phyloP scores from a whole-genome alignment of 495 filamentous ascomycete species.

The Talaromyces nanjingensis region DNA sequence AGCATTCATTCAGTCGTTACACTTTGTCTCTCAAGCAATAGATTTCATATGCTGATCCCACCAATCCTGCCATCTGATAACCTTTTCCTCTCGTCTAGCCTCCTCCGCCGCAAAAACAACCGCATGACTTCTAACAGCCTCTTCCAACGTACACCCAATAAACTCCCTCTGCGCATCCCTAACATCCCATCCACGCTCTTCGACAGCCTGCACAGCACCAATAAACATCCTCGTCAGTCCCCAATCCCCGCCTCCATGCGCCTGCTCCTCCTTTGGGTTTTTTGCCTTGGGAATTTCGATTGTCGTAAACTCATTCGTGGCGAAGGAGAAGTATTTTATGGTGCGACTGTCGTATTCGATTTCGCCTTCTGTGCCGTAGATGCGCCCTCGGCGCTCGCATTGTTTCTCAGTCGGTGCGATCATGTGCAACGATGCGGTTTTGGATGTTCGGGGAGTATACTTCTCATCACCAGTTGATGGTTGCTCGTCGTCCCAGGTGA shows the following conservation, averaged over 20 bases:
- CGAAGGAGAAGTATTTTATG: conserved; percentile 39
- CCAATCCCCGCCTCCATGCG: conserved; percentile 80
- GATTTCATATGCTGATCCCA: conserved; percentile 49
- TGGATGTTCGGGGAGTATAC: conserved; percentile 48
- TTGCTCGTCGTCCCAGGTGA: conserved; percentile 61
- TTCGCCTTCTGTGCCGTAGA: conserved; percentile 84
- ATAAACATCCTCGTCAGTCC: conserved; percentile 78
- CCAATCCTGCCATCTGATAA: conserved; percentile 75
- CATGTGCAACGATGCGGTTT: conserved; percentile 91
- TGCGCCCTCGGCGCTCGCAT: conserved; percentile 70
- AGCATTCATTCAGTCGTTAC: not conserved
- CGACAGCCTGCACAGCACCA: conserved; percentile 71
- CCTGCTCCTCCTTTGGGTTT: conserved; percentile 31
- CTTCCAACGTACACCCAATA: conserved; percentile 77
- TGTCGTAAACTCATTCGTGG: conserved; percentile 14
- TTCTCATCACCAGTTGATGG: not conserved
- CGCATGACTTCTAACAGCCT: conserved; percentile 80
- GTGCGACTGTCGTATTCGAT: conserved; percentile 58
- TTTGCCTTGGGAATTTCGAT: conserved; percentile 26
- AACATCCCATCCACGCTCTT: conserved; percentile 58
- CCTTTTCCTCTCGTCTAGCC: conserved; percentile 58
- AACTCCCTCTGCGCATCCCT: conserved; percentile 65
- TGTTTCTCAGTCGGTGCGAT: conserved; percentile 81
- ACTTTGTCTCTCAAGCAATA: conserved; percentile 3
- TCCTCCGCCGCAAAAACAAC: conserved; percentile 94